Conservation (phyloP, 352 stramenopile genomes). For the Pythium oligandrum region DNA sequence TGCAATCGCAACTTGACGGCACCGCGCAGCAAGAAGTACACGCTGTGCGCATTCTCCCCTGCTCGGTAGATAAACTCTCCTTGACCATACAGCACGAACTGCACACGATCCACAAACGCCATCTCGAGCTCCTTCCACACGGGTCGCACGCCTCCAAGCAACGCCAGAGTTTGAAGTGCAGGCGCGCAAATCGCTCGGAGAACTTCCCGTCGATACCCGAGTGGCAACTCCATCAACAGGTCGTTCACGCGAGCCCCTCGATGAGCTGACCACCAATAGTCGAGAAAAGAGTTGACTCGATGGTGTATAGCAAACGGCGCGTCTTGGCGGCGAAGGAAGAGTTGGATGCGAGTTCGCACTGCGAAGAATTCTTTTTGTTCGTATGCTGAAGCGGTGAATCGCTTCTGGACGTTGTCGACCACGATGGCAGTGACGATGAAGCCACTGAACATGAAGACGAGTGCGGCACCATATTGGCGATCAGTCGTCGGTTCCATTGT, state of each 20-base stretch:
- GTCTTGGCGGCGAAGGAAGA: conserved; percentile 40
- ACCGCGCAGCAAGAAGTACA: conserved; percentile 31
- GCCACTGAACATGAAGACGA: conserved; percentile 44
- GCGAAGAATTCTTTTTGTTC: conserved; percentile 52
- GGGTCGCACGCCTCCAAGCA: conserved; percentile 22
- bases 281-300: conserved; percentile 36
- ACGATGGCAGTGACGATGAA: conserved; percentile 48
- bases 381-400: conserved; percentile 39
- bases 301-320: conserved; percentile 37
- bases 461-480: conserved; percentile 28
- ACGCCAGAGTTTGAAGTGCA: conserved; percentile 29
- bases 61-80: conserved; percentile 29
- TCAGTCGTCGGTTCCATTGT: conserved; percentile 36
- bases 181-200: conserved; percentile 33
- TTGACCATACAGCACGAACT: conserved; percentile 39
- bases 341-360: conserved; percentile 31
- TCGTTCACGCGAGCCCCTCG: conserved; percentile 31
- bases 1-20: conserved; percentile 3
- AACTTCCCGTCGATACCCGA: conserved; percentile 32
- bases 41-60: conserved; percentile 23
- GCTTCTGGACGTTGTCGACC: conserved; percentile 51
- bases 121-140: conserved; percentile 27
- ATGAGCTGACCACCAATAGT: conserved; percentile 47
- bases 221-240: conserved; percentile 28
- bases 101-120: conserved; percentile 30